Base-by-base conservation (phyloP, 768 basidiomycete genomes). In the Leccinum obscurum region DNA sequence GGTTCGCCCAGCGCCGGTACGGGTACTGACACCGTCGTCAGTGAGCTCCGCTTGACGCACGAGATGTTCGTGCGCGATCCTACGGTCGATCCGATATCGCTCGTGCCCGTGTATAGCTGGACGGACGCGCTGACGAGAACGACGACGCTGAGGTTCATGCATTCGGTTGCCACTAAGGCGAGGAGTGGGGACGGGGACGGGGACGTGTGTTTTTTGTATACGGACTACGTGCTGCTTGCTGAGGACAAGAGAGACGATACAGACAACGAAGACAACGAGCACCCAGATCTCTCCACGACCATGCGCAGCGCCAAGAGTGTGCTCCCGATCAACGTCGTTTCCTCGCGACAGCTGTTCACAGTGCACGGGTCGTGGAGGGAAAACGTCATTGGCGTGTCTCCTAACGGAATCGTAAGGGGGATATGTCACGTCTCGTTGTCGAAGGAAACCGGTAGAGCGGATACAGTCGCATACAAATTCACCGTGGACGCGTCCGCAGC, bases 31-130 rank as follows among this genome's bases (percentile, higher is more conserved):
- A 39, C 26, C 5, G 20, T 24, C n/a, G 60, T 64, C 41, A 9
- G 4, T 37, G 63, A 67, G 30, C 65, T 68, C 49, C 65, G 64
- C n/a, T 59, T 67, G 20, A 69, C 57, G 4, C 67, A 69, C 14
- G 65, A 70, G 48, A 22, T 26, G 4, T 48, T 57, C 52, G 51
- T 50, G 9, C 59, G 56, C 4, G 48, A 60, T 24, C 48, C 55
- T 5, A 39, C 1, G 15, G 15, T 6, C 14, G 30, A 46, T 6
- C 64, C 60, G 1, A 13, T 54, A 4, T 59, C 55, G 62, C 55
- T 58, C 1, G 10, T 46, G 15, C 67, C 56, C n/a, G 59, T 68
- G 32, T 61, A 65, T 41, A 37, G 56, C 52, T 34, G 53, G 4
- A 32, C 35, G 41, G 62, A 70, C 28, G 58, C 58, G 1, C 26